Conservation (phyloP, 2,329 filamentous ascomycete species). For the Colletotrichum tabaci region DNA sequence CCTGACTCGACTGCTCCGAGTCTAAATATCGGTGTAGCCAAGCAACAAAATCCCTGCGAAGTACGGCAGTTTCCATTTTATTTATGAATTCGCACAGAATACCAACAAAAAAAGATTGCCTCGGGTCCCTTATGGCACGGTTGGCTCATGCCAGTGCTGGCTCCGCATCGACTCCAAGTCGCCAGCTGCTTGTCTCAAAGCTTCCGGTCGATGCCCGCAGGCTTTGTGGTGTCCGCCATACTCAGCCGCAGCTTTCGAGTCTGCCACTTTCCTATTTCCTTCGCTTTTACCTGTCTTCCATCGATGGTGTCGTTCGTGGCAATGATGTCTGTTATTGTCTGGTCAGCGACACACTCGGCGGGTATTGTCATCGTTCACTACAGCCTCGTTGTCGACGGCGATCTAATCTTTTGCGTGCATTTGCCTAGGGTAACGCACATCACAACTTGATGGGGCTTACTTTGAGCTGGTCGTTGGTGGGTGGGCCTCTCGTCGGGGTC, state of each 20-base stretch:
- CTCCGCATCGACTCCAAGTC: conserved; percentile 5
- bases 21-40: conserved; percentile 1
- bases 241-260: not conserved
- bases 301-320: not conserved
- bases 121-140: not conserved
- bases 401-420: conserved; percentile 34
- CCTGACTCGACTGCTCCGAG: not conserved
- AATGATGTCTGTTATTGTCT: conserved; percentile 4
- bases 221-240: not conserved
- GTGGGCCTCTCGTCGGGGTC: conserved; percentile 13
- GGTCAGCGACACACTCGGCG: conserved; percentile 3
- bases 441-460: conserved; percentile 16
- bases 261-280: conserved; percentile 24
- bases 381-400: conserved; percentile 25
- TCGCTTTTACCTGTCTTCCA: conserved; percentile 2
- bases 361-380: conserved; percentile 13
- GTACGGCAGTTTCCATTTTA: conserved; percentile 10
- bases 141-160: not conserved
- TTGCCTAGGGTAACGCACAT: conserved; percentile 25
- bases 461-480: conserved; percentile 14
- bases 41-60: conserved; percentile 15
- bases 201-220: conserved; percentile 1
- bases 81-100: conserved; percentile 22
- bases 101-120: conserved; percentile 22
- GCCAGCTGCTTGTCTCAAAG: not conserved